These are phyloP conservation scores for Vitrella brassicaformis DNA, from an alignment of 73 alveolate genomes.

Conservation along the genomic window DNA sequence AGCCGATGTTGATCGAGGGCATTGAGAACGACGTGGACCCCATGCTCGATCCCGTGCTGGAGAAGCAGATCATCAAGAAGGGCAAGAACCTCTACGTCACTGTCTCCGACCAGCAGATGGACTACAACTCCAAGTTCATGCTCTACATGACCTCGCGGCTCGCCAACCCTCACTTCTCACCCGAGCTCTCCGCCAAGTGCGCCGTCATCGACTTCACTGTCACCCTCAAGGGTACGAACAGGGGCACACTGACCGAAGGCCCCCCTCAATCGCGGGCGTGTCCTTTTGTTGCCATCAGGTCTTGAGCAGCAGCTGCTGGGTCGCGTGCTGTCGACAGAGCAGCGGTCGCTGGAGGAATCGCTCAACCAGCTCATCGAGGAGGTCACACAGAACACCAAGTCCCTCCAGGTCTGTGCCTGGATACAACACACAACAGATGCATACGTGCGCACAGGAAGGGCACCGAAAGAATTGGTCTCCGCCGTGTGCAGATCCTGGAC, in stretches of 20 bases:
- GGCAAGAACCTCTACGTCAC: constrained; percentile 80
- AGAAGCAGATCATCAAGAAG: constrained; percentile 88
- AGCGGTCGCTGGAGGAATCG: constrained; percentile 93
- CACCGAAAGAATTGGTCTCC: too few species aligned
- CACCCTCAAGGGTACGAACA: constrained; percentile 94
- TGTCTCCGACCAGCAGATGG: constrained; percentile 93
- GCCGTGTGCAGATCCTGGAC: too few species aligned
- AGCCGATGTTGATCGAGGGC: constrained; percentile 90
- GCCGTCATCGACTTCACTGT: constrained; percentile 99
- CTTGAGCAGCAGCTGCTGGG: constrained; percentile 82
- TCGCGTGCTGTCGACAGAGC: constrained; percentile 75
- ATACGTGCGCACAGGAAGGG: too few species aligned
- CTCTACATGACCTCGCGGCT: constrained; percentile 93
- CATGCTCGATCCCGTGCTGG: constrained; percentile 97
- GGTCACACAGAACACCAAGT: constrained; percentile 86
- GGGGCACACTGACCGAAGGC: too few species aligned
- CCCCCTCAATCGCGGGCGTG: too few species aligned
- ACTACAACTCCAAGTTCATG: constrained; percentile 72
- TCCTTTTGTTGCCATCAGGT: too few species aligned
- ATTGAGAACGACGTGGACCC: constrained; percentile 99
- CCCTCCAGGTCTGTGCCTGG: too few species aligned
- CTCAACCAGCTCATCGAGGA: constrained; percentile 90
- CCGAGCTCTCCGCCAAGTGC: constrained; percentile 98
- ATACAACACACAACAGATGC: too few species aligned
- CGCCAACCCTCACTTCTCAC: constrained; percentile 96